Evolutionary conservation across 345 rosid species (phyloP), one percentile per base, ranked within the genome.

Genomic region (Murraya paniculata): DNA sequence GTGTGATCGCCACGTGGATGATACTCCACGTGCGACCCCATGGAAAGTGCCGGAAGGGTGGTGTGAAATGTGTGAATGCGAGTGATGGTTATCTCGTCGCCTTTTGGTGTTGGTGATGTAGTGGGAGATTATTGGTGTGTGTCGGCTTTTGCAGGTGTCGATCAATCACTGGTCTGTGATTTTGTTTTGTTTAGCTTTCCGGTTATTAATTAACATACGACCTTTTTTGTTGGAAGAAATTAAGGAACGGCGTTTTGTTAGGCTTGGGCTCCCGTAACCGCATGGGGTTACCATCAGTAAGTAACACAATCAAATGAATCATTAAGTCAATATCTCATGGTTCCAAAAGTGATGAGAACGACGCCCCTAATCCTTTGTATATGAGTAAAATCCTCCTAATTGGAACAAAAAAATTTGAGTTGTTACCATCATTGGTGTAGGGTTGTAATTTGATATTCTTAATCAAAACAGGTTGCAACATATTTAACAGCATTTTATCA

Each of bases 1-100:
- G 84, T 78, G 78, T 28, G 68, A 72, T 4, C 31, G 78, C 81
- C 87, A 75, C 82, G 75, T 82, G 79, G 82, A 80, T 25, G 9
- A 7, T 64, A 55, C 9, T 68, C 82, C 81, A 78, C 80, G 64
- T 80, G 85, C 74, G 53, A 68, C 27, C 0, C 31, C 3, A 1
- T 14, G 35, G 31, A 61, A 64, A 77, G 72, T 64, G 50, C 50
- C 18, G 50, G 68, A 67, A 77, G 38, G 16, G 48, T 48, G 64
- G 36, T 50, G 64, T 21, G 53, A 36, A 27, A 27, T n/a, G 50
- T 70, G 24, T 55, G 74, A 8, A 1, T 9, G 45, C 45, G 45
- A 39, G 45, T 9, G 50, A 45, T 45, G 50, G 50, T 13, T 45
- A 13, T 45, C 18, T 1, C 3, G 53, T 64, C 31, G 31, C 48